phyloP scores from a whole-genome alignment of 306 rosid species.

The Morella rubra region DNA sequence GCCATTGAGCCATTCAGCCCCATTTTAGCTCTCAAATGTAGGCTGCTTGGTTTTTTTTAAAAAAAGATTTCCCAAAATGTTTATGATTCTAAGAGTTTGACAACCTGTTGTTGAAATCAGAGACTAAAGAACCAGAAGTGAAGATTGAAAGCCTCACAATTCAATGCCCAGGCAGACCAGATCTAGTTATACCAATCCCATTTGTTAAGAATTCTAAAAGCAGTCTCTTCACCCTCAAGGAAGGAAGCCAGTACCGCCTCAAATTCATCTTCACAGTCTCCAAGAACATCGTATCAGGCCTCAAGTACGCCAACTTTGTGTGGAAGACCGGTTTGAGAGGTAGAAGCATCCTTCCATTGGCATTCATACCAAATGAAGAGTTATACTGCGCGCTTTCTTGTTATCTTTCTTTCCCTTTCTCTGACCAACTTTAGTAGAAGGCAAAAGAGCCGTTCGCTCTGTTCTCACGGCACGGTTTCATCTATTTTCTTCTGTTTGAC shows the following conservation, averaged over 20 bases:
- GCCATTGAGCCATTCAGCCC: too few relatives aligned
- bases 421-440: too few relatives aligned
- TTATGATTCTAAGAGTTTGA: not conserved
- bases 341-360: slow-evolving; percentile 8
- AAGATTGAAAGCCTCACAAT: slow-evolving; percentile 71
- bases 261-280: slow-evolving; percentile 60
- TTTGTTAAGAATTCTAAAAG: slow-evolving; percentile 49
- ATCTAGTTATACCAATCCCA: slow-evolving; percentile 65
- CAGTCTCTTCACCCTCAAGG: slow-evolving; percentile 68
- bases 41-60: not conserved
- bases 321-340: slow-evolving; percentile 84
- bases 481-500: not conserved
- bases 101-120: slow-evolving; percentile 43
- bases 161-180: slow-evolving; percentile 55
- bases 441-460: too few relatives aligned
- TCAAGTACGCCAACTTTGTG: slow-evolving; percentile 64
- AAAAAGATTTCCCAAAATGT: not conserved
- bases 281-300: slow-evolving; percentile 81
- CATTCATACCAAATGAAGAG: not conserved
- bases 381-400: not conserved
- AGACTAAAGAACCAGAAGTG: slow-evolving; percentile 80
- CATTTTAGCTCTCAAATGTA: too few relatives aligned
- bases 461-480: too few relatives aligned
- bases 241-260: slow-evolving; percentile 56
- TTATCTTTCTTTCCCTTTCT: too few relatives aligned